Evolutionary conservation across 768 basidiomycete species (phyloP).

Genomic region (Chalciporus sphaerocephalus): DNA sequence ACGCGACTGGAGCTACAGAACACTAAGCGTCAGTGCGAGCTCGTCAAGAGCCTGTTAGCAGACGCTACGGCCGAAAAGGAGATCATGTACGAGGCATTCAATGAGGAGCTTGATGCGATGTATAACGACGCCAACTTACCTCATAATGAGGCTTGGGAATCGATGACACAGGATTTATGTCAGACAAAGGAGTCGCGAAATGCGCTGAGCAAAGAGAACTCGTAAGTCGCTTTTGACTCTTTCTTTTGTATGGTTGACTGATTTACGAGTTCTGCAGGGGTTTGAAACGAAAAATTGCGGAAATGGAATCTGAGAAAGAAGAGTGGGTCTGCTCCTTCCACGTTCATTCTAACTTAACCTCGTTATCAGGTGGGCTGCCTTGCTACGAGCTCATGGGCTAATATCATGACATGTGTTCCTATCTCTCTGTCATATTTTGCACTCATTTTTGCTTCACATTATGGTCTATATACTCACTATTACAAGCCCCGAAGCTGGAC

Average conservation of each 20-base stretch:
- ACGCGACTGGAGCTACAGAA: slow-evolving; percentile 62
- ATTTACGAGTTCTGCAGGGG: slow-evolving; percentile 39
- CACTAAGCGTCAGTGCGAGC: slow-evolving; percentile 67
- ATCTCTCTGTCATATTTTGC: slow-evolving; percentile 21
- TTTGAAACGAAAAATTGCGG: slow-evolving; percentile 64
- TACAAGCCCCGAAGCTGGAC: slow-evolving; percentile 15
- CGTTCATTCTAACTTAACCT: slow-evolving; percentile 9
- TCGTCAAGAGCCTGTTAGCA: slow-evolving; percentile 71
- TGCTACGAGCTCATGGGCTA: slow-evolving; percentile 48
- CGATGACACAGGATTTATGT: slow-evolving; percentile 68
- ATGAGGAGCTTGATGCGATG: slow-evolving; percentile 90
- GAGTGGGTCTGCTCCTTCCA: slow-evolving; percentile 50
- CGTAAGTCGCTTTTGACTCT: slow-evolving; percentile 43
- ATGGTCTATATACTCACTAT: slow-evolving; percentile 23
- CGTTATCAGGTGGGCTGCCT: slow-evolving; percentile 55
- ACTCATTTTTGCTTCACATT: slow-evolving; percentile 15
- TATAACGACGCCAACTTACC: slow-evolving; percentile 82
- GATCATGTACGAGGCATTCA: slow-evolving; percentile 93
- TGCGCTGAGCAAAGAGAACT: slow-evolving; percentile 70
- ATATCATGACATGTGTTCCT: slow-evolving; percentile 32
- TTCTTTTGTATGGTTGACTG: slow-evolving; percentile 4
- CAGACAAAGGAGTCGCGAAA: slow-evolving; percentile 75
- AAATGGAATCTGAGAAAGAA: slow-evolving; percentile 70
- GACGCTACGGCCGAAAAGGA: slow-evolving; percentile 86
- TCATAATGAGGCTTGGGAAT: slow-evolving; percentile 77